phyloP scores from a whole-genome alignment of 345 rosid species.

The Gossypium bickii region DNA sequence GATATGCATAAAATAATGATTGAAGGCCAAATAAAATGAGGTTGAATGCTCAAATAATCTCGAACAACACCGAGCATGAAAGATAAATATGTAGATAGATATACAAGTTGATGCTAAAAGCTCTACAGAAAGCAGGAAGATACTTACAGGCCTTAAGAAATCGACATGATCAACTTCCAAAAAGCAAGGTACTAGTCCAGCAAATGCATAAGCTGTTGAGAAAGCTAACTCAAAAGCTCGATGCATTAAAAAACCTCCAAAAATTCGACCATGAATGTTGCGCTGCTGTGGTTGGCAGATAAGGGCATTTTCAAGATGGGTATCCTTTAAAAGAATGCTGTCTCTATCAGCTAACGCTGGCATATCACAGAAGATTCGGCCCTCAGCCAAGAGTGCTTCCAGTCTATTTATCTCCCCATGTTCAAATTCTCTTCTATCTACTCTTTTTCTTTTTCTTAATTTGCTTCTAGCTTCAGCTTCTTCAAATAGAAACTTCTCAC shows the following conservation, averaged over 20 bases:
- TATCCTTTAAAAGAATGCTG: conserved; percentile 68
- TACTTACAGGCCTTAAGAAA: conserved; percentile 77
- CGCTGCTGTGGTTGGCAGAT: conserved; percentile 93
- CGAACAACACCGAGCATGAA: neutral
- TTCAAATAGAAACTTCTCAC: conserved; percentile 57
- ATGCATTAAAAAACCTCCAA: conserved; percentile 85
- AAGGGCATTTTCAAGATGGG: conserved; percentile 61
- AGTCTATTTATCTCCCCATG: conserved; percentile 46
- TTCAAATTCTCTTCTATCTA: conserved; percentile 28
- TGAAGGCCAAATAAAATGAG: neutral
- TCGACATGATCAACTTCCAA: conserved; percentile 87
- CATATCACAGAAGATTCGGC: conserved; percentile 77
- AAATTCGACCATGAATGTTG: conserved; percentile 80
- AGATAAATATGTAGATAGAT: neutral
- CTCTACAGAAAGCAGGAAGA: neutral
- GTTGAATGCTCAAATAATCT: neutral
- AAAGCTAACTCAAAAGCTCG: conserved; percentile 84
- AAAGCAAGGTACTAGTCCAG: conserved; percentile 75
- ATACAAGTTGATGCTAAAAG: neutral
- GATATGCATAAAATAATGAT: neutral
- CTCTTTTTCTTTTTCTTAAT: conserved; percentile 53
- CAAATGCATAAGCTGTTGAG: conserved; percentile 76
- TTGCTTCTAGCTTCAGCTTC: conserved; percentile 81
- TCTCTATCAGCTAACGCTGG: conserved; percentile 88
- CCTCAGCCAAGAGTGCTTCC: conserved; percentile 64